phyloP scores from a whole-genome alignment of 2,329 filamentous ascomycete species.

The Trichoderma sp. region DNA sequence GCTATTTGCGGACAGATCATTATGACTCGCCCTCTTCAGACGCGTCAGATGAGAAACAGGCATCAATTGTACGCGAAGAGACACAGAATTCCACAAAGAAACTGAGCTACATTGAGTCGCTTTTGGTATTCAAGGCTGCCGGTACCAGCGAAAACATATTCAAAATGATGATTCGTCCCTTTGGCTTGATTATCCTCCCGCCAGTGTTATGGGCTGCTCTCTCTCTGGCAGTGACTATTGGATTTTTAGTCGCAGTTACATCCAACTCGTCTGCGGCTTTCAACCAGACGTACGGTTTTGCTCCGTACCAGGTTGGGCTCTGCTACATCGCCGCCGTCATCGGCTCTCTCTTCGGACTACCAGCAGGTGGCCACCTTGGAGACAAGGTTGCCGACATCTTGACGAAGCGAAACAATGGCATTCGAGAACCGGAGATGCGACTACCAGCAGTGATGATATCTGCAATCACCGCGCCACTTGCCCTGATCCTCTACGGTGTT shows the following conservation, averaged over 20 bases:
- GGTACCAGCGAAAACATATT: constrained; percentile 52
- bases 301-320: constrained; percentile 53
- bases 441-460: constrained; percentile 57
- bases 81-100: constrained; percentile 28
- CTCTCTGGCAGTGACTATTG: constrained; percentile 58
- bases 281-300: constrained; percentile 47
- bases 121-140: constrained; percentile 47
- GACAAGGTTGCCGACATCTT: constrained; percentile 54
- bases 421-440: constrained; percentile 65
- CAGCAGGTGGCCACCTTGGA: constrained; percentile 53
- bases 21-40: constrained; percentile 24
- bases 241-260: constrained; percentile 58
- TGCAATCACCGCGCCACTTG: constrained; percentile 53
- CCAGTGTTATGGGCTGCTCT: constrained; percentile 60
- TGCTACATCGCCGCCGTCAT: constrained; percentile 55
- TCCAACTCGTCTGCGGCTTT: constrained; percentile 56
- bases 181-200: constrained; percentile 55
- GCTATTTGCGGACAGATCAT: constrained; percentile 45
- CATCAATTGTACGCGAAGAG: constrained; percentile 27
- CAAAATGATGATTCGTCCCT: constrained; percentile 54
- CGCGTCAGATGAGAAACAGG: background rate
- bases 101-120: constrained; percentile 41
- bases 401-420: constrained; percentile 57
- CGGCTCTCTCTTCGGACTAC: constrained; percentile 54
- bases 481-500: constrained; percentile 52